Conservation (phyloP, 108 stramenopile species). For the Skeletonema marinoi region DNA sequence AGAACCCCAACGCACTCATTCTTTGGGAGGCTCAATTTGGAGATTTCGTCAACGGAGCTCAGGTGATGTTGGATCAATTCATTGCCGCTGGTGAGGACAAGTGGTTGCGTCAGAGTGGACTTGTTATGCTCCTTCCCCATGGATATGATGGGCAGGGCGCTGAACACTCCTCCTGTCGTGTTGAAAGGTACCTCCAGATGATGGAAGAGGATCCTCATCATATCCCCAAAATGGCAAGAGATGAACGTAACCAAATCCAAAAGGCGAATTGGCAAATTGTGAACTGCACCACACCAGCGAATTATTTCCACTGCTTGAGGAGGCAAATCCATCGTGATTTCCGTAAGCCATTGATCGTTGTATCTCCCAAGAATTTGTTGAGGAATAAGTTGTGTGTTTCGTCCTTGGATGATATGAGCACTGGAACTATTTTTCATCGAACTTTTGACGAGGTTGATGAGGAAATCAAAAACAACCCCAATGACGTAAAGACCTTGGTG, state of each 20-base stretch:
- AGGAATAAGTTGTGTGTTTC: slow-evolving; percentile 90
- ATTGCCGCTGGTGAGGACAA: slow-evolving; percentile 98
- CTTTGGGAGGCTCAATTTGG: slow-evolving; percentile 99
- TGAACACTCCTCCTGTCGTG: slow-evolving; percentile 97
- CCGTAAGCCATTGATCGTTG: slow-evolving; percentile 98
- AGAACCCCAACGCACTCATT: slow-evolving; percentile 95
- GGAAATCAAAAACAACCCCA: slow-evolving; percentile 71
- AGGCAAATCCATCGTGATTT: slow-evolving; percentile 99
- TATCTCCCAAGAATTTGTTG: slow-evolving; percentile 96
- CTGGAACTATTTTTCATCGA: slow-evolving; percentile 89
- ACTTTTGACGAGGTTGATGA: slow-evolving; percentile 83
- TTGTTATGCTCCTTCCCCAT: slow-evolving; percentile 95
- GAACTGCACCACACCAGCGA: slow-evolving; percentile 98
- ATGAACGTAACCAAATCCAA: slow-evolving; percentile 95
- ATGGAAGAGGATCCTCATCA: slow-evolving; percentile 96
- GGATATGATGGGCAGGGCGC: slow-evolving; percentile 99
- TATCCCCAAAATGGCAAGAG: slow-evolving; percentile 87
- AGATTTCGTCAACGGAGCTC: slow-evolving; percentile 98
- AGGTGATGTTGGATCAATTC: slow-evolving; percentile 99
- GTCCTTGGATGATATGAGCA: slow-evolving; percentile 90
- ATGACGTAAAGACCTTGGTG: slow-evolving; percentile 90
- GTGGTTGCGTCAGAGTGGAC: slow-evolving; percentile 97
- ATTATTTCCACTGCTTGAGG: slow-evolving; percentile 99
- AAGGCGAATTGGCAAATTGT: slow-evolving; percentile 97
- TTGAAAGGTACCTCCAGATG: slow-evolving; percentile 97